Conservation (phyloP, 495 filamentous ascomycete species). For the Viridothelium virens region DNA sequence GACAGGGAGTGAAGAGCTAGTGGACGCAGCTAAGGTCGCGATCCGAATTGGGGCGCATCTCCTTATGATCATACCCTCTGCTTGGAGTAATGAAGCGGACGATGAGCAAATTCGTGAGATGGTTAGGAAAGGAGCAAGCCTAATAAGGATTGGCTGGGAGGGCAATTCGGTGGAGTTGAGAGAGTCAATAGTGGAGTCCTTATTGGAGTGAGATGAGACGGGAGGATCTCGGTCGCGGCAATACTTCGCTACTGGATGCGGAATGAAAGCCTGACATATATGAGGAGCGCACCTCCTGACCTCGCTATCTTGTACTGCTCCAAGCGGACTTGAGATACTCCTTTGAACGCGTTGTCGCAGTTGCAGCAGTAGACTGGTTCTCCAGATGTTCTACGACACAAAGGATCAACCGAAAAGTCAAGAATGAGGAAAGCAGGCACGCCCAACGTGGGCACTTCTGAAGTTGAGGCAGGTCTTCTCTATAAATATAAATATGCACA, state of each 20-base stretch:
- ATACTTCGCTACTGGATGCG: no score
- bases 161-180: not conserved
- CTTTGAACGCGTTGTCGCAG: no score
- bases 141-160: constrained; percentile 8
- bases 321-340: no score
- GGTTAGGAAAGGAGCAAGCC: not conserved
- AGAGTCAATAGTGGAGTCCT: constrained; percentile 11
- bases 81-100: constrained; percentile 8
- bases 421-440: not conserved
- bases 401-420: not conserved
- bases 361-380: not conserved
- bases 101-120: constrained; percentile 1
- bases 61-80: not conserved
- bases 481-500: not conserved
- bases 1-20: not conserved
- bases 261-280: no score
- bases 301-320: no score
- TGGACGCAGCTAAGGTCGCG: constrained; percentile 14
- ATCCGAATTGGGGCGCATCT: constrained; percentile 13
- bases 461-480: not conserved
- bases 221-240: no score
- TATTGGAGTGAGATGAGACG: not conserved
- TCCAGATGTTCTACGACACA: not conserved
- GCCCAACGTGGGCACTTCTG: not conserved
- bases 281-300: no score